Evolutionary conservation across 331 rosid species (phyloP), one percentile per base, ranked within the genome.

Genomic region (Malus hybrid): DNA sequence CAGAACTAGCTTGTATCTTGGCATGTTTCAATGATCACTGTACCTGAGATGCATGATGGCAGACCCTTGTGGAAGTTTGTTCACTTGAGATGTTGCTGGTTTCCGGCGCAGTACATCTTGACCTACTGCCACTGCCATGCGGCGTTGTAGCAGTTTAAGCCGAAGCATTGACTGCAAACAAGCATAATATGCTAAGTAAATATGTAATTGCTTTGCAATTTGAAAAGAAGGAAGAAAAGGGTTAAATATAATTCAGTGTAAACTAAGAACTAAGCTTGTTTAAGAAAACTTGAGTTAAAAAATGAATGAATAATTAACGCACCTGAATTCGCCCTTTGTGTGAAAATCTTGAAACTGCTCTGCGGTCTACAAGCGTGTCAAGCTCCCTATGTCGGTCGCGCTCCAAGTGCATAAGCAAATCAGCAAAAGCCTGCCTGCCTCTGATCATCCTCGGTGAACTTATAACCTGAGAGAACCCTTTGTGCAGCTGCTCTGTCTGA

Each of bases 301-400:
- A 39, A 39, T 60, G 74, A 6, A 11, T 28, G 62, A 33, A 6
- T 34, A 32, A 33, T 9, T 26, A 34, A 46, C 20, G 44, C 66
- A 92, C 99, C 93, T 95, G 99, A 82, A 95, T 95, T 5, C 96
- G 92, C 18, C 97, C 97, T 74, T 71, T 85, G 44, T 88, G 92
- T 26, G 96, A 1, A 53, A 95, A 95, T 71, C 72, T 87, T 1
- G 97, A 92, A 61, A 95, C 99, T 0, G 93, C 56, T 66, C 79
- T 82, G 53, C 88, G 93, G 16, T 85, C 81, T 5, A 76, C 69
- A 33, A 95, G 68, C 10, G 48, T 46, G 66, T 83, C 80, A 48
- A 95, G 89, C 85, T 95, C 99, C 20, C 75, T 81, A 24, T 73
- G 82, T 24, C 90, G 48, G 62, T 92, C 99, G 5, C 88, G 85